Evolutionary conservation across 2,329 filamentous ascomycete genomes (phyloP).

Genomic region (Cladophialophora exuberans): DNA sequence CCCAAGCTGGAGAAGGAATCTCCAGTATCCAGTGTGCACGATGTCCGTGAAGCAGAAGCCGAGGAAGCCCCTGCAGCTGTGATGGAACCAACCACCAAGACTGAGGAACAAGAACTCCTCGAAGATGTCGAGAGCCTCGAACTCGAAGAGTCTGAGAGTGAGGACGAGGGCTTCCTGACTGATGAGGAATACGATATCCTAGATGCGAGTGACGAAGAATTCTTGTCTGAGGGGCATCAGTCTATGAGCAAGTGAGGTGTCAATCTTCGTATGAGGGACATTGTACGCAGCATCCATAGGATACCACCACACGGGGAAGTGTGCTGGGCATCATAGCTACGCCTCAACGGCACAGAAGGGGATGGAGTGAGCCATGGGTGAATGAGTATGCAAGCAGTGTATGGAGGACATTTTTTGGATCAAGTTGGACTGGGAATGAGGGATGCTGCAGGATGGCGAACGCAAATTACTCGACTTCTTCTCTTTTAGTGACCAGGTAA

Average conservation of each 20-base stretch:
- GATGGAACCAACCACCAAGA: conserved; percentile 40
- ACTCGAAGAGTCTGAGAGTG: conserved; percentile 48
- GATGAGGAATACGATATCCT: conserved; percentile 98
- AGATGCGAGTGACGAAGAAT: conserved; percentile 91
- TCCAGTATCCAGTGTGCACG: conserved; percentile 76
- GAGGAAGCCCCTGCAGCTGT: conserved; percentile 38
- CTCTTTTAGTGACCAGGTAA: conserved; percentile 9
- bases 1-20: conserved; percentile 95
- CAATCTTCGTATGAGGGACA: background rate
- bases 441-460: background rate
- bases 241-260: conserved; percentile 24
- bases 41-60: conserved; percentile 47
- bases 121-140: conserved; percentile 64
- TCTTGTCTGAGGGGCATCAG: conserved; percentile 53
- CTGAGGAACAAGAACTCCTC: conserved; percentile 57
- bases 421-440: conserved; percentile 15
- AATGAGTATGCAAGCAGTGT: conserved; percentile 10
- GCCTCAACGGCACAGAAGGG: conserved; percentile 4
- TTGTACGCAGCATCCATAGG: background rate
- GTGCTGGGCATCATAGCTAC: background rate
- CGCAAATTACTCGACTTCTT: background rate
- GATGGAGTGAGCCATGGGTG: background rate
- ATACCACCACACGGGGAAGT: background rate
- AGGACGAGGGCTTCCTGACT: conserved; percentile 79
- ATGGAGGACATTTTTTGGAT: conserved; percentile 19